These are phyloP conservation scores for Mycothermus thermophilus DNA, from an alignment of 495 filamentous ascomycete genomes.

Conservation along the genomic window DNA sequence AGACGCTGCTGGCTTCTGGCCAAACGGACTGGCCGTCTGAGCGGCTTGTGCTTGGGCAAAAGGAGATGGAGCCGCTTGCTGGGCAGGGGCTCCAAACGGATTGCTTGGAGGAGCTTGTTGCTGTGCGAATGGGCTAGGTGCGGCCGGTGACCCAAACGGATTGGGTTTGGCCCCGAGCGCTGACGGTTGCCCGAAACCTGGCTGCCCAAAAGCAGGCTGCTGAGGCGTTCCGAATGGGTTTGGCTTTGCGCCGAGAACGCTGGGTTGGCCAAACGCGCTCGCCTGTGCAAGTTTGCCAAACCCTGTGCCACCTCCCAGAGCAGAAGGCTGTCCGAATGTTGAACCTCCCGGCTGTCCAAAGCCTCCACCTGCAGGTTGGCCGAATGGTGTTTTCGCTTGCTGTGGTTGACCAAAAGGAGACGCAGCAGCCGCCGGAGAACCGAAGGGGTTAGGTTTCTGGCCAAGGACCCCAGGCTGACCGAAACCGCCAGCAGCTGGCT, in stretches of 20 bases:
- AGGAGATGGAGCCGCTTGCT: constrained; percentile 1
- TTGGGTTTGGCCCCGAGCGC: constrained; percentile 12
- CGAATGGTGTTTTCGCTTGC: constrained; percentile 20
- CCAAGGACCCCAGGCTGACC: constrained; percentile 32
- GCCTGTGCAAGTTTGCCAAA: constrained; percentile 4
- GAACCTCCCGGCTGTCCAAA: constrained; percentile 18
- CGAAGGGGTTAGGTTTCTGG: constrained; percentile 28
- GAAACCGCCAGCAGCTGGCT: constrained; percentile 17
- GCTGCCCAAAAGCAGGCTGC: constrained; percentile 15
- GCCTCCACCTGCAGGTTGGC: constrained; percentile 19
- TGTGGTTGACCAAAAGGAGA: constrained; percentile 30
- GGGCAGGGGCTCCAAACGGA: constrained; percentile 10
- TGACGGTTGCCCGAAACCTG: constrained; percentile 19
- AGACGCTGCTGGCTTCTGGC: constrained; percentile 10
- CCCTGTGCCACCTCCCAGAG: background rate
- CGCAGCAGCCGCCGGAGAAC: constrained; percentile 18
- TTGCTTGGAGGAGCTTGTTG: constrained; percentile 1
- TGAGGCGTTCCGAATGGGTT: constrained; percentile 15
- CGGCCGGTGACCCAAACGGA: constrained; percentile 15
- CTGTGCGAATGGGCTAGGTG: no score
- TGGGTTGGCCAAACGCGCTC: constrained; percentile 17
- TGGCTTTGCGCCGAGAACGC: constrained; percentile 17
- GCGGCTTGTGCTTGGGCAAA: constrained; percentile 3
- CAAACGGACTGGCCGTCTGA: constrained; percentile 19
- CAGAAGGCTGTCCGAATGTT: constrained; percentile 23